Base-by-base conservation (phyloP, 345 rosid species). In the Abelmoschus esculentus region DNA sequence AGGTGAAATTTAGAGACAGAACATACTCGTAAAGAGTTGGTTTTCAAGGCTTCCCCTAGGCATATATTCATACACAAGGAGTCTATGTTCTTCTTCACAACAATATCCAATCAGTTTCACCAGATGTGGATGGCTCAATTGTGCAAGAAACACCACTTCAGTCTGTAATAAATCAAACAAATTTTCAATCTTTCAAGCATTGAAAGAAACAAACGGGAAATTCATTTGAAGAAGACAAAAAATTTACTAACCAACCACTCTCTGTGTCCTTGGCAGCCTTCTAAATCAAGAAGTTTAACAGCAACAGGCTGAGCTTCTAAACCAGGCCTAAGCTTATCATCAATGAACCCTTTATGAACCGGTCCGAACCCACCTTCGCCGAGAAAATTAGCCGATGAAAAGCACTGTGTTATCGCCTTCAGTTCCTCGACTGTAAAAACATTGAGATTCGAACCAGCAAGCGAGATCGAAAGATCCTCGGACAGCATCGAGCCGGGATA, bases 241-340 rank as follows among this genome's bases (percentile, higher is more conserved):
- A n/a, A n/a, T n/a, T n/a, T n/a, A n/a, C 96, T 19, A 22, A 92
- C 98, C 96, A 92, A 70, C 98, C 98, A 92, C 82, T 92, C 98
- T 55, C 71, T 82, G 55, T 92, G 98, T 55, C 98, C 98, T 70
- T 92, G 98, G 73, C 84, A 73, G 40, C 98, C 96, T 5, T 92
- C 96, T 72, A 85, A 83, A 71, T 92, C 91, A 67, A 92, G 71
- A 9, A 78, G 82, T 84, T 92, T 92, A 19, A 92, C 96, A 6
- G 98, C 98, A 0, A 92, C 98, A 8, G 96, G 88, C 73, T 89
- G 96, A 36, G 96, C 91, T 73, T 85, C 81, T 73, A 92, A 81
- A 42, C 98, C 93, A 46, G 87, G 91, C 49, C 90, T 81, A 53
- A 92, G 88, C 79, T 87, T 88, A 53, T 92, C 98, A 65, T 92